Evolutionary conservation across 306 rosid species (phyloP).

Genomic region (Casuarina glauca): DNA sequence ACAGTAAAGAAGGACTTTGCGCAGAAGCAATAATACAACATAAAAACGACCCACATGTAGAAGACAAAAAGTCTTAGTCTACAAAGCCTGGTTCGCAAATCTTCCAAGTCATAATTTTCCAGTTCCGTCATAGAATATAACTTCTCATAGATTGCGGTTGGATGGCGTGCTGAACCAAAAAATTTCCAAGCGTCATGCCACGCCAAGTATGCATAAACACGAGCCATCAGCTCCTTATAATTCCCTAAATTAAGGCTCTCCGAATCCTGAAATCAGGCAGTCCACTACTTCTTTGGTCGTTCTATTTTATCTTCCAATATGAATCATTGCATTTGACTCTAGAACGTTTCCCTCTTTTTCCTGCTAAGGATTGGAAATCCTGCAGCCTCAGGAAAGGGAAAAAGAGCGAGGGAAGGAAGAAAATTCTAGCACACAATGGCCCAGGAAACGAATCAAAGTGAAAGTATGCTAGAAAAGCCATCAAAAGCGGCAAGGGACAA

Average conservation of each 20-base stretch:
- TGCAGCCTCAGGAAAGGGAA: background rate
- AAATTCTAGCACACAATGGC: background rate
- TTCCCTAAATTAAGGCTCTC: background rate
- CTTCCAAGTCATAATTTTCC: no score
- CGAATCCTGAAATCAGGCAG: background rate
- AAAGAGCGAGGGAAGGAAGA: background rate
- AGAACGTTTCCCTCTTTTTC: background rate
- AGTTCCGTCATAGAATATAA: background rate
- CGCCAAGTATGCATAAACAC: constrained; percentile 1
- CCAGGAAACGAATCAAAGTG: background rate
- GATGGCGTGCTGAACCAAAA: background rate
- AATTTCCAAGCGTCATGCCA: background rate
- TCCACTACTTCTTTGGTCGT: background rate
- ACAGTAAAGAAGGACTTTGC: no score
- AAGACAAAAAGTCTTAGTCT: no score
- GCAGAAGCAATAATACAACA: no score
- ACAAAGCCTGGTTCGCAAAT: background rate
- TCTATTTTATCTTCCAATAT: background rate
- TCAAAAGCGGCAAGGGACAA: constrained; percentile 48
- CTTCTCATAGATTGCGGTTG: background rate
- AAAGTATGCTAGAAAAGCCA: constrained; percentile 25
- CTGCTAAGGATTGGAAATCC: background rate
- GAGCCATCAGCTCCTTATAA: background rate
- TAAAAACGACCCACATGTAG: no score
- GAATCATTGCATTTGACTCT: background rate